phyloP scores from a whole-genome alignment of 78 protist species.

The Chrysochromulina parva region DNA sequence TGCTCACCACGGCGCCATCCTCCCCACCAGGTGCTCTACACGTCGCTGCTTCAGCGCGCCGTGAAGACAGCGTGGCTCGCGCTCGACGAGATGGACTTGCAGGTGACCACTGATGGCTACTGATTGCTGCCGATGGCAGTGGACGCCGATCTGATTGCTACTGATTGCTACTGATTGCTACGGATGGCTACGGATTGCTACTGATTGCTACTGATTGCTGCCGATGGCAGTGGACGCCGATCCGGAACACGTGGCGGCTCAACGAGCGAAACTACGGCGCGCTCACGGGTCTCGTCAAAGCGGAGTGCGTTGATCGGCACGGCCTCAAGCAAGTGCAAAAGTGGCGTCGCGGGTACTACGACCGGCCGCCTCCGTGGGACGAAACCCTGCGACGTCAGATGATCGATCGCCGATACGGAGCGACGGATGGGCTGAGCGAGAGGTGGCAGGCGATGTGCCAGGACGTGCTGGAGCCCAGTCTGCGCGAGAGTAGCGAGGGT shows the following conservation, averaged over 20 bases:
- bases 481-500: too few species aligned
- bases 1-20: conserved; percentile 83
- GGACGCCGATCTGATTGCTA: too few species aligned
- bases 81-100: conserved; percentile 65
- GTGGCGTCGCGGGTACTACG: neutral
- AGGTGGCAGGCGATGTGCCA: too few species aligned
- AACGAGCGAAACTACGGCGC: conserved; percentile 94
- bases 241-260: conserved; percentile 74
- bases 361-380: neutral
- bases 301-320: neutral
- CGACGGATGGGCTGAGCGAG: too few species aligned
- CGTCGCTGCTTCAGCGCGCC: conserved; percentile 84
- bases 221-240: conserved; percentile 52
- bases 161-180: too few species aligned
- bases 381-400: neutral
- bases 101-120: too few species aligned
- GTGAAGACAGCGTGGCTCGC: conserved; percentile 68
- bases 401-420: too few species aligned
- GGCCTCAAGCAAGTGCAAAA: neutral
- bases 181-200: neutral
- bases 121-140: neutral
- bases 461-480: too few species aligned
- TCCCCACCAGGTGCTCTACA: conserved; percentile 45
- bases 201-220: too few species aligned
- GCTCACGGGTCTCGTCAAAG: conserved; percentile 33